phyloP scores from a whole-genome alignment of 2,329 filamentous ascomycete genomes.

The Pseudogymnoascus sp. region DNA sequence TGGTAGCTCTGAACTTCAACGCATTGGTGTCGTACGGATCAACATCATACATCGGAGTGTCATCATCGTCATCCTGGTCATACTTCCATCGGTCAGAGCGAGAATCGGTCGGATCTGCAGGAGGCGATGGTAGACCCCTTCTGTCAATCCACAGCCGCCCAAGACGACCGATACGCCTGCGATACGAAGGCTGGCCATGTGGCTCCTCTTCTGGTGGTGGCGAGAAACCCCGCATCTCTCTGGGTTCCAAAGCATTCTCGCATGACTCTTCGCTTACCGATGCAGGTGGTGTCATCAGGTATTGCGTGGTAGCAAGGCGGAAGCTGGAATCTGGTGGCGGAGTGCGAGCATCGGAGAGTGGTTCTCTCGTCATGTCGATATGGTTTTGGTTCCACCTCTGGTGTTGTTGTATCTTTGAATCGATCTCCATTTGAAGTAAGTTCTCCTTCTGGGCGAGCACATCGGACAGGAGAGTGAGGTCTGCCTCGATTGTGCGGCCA shows the following conservation, averaged over 20 bases:
- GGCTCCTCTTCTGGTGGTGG: constrained; percentile 29
- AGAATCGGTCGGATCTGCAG: constrained; percentile 41
- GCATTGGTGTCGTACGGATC: constrained; percentile 62
- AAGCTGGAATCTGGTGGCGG: constrained; percentile 57
- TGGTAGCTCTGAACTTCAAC: constrained; percentile 52
- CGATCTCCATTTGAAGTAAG: constrained; percentile 73
- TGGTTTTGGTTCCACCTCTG: constrained; percentile 86
- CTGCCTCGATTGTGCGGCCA: constrained; percentile 66
- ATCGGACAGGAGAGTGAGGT: constrained; percentile 71
- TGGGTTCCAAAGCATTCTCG: constrained; percentile 29
- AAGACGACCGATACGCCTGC: constrained; percentile 76
- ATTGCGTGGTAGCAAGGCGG: constrained; percentile 65
- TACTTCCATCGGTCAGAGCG: constrained; percentile 74
- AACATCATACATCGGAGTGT: constrained; percentile 65
- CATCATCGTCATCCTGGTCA: constrained; percentile 77
- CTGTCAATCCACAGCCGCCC: constrained; percentile 86
- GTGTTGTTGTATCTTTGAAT: constrained; percentile 81
- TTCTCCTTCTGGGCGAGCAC: constrained; percentile 75
- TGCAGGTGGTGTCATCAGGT: constrained; percentile 60
- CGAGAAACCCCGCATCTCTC: constrained; percentile 23
- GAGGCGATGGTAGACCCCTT: constrained; percentile 56
- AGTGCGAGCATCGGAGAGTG: constrained; percentile 72
- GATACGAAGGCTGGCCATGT: constrained; percentile 55
- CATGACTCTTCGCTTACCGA: constrained; percentile 31
- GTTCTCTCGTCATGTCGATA: constrained; percentile 79